Evolutionary conservation across 2,329 filamentous ascomycete genomes (phyloP).

Genomic region (Pseudogymnoascus sp.): DNA sequence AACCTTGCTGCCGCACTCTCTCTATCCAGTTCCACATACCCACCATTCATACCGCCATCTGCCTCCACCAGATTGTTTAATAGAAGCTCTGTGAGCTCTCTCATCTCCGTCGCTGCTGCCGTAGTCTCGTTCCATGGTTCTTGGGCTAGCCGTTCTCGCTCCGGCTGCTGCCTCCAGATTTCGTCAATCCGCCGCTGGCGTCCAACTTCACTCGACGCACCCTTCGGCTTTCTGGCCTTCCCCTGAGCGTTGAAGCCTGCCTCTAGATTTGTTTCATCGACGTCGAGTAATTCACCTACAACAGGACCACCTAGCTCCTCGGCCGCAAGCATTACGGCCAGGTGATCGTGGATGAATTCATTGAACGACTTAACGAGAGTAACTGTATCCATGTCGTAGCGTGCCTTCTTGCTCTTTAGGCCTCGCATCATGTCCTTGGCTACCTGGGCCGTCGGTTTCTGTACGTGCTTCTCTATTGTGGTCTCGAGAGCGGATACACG

Average conservation of each 20-base stretch:
- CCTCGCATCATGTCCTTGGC: constrained; percentile 56
- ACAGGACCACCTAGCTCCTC: constrained; percentile 79
- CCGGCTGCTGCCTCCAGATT: constrained; percentile 42
- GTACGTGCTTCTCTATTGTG: constrained; percentile 49
- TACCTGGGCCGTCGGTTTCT: constrained; percentile 53
- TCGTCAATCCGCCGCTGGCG: constrained; percentile 56
- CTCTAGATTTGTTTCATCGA: constrained; percentile 53
- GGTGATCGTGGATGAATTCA: constrained; percentile 61
- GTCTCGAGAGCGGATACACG: constrained; percentile 53
- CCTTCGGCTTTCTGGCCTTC: constrained; percentile 45
- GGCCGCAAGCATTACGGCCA: constrained; percentile 71
- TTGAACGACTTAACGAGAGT: constrained; percentile 58
- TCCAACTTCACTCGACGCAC: constrained; percentile 38
- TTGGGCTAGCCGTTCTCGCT: constrained; percentile 11
- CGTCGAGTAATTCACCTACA: constrained; percentile 64
- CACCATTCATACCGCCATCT: constrained; percentile 46
- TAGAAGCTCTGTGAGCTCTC: constrained; percentile 51
- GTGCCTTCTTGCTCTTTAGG: constrained; percentile 50
- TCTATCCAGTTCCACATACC: constrained; percentile 51
- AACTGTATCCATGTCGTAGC: constrained; percentile 54
- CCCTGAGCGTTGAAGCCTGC: constrained; percentile 55
- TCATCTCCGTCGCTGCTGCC: constrained; percentile 52
- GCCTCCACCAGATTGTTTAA: constrained; percentile 51
- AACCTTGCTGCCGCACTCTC: constrained; percentile 59
- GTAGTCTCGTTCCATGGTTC: constrained; percentile 28